phyloP scores from a whole-genome alignment of 2,329 filamentous ascomycete genomes.

The Orbilia ellipsospora region DNA sequence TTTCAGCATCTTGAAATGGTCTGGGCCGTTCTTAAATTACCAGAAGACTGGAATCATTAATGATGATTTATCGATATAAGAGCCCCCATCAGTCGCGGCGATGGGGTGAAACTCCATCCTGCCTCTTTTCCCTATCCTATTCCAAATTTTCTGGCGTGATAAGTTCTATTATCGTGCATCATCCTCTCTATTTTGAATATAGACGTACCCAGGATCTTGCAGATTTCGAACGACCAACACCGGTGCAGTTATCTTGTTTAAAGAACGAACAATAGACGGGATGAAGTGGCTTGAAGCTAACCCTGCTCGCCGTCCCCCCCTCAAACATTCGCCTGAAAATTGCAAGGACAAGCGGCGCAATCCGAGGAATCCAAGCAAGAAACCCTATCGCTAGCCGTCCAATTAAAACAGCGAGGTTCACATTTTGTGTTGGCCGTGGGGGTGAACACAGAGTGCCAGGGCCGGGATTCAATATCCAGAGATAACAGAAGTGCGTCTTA shows the following conservation, averaged over 20 bases:
- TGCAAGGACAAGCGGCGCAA: slow-evolving; percentile 30
- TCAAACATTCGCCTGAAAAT: slow-evolving; percentile 24
- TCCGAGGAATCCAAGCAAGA: not conserved
- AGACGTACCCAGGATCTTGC: no score
- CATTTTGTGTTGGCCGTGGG: slow-evolving; percentile 40
- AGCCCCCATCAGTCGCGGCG: no score
- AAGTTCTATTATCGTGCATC: no score
- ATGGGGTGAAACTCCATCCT: no score
- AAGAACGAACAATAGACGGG: not conserved
- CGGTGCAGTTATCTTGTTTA: no score
- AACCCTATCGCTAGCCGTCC: not conserved
- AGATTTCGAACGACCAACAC: no score
- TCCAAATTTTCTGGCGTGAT: no score
- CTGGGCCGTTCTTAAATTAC: not conserved
- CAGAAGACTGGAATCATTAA: not conserved
- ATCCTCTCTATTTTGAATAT: no score
- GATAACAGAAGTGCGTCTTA: slow-evolving; percentile 6
- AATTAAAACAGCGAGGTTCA: not conserved
- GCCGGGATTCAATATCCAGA: not conserved
- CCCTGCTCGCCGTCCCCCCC: slow-evolving; percentile 17
- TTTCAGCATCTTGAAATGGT: not conserved
- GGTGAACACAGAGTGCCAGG: slow-evolving; percentile 15
- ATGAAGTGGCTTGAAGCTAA: not conserved
- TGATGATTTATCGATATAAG: not conserved
- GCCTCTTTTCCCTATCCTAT: no score